These are phyloP conservation scores for Puccinia coronata DNA, from an alignment of 1,284 basidiomycete species.

Conservation along the genomic window DNA sequence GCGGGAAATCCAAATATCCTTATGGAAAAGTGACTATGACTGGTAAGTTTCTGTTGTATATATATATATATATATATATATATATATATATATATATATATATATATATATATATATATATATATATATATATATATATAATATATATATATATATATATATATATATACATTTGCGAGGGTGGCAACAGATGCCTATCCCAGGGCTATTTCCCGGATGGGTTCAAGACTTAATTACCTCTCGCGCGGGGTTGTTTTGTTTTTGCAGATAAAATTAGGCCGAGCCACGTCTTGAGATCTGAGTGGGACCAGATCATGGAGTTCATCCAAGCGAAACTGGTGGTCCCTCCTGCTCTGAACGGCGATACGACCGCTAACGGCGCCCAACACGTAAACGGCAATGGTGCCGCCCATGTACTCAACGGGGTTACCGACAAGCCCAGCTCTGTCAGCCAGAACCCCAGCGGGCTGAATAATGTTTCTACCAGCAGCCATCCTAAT, in stretches of 20 bases:
- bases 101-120: no score
- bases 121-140: no score
- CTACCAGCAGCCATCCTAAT: neutral
- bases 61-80: no score
- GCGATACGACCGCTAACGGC: neutral
- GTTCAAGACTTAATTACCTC: neutral
- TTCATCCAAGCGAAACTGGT: neutral
- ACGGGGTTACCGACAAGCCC: neutral
- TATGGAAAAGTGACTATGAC: conserved; percentile 2
- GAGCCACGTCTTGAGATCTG: conserved; percentile 11
- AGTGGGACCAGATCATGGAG: conserved; percentile 11
- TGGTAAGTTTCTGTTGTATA: no score
- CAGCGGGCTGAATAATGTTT: neutral
- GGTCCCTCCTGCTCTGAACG: neutral
- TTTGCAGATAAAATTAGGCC: conserved; percentile 16
- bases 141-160: no score
- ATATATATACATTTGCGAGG: no score
- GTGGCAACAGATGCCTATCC: no score
- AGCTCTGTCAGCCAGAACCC: neutral
- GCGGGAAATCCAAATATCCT: neutral
- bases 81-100: no score
- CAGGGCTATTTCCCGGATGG: neutral
- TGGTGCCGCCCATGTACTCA: neutral
- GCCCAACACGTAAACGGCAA: neutral
- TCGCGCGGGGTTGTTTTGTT: neutral